phyloP scores from a whole-genome alignment of 306 rosid species.

The Lagenaria siceraria region DNA sequence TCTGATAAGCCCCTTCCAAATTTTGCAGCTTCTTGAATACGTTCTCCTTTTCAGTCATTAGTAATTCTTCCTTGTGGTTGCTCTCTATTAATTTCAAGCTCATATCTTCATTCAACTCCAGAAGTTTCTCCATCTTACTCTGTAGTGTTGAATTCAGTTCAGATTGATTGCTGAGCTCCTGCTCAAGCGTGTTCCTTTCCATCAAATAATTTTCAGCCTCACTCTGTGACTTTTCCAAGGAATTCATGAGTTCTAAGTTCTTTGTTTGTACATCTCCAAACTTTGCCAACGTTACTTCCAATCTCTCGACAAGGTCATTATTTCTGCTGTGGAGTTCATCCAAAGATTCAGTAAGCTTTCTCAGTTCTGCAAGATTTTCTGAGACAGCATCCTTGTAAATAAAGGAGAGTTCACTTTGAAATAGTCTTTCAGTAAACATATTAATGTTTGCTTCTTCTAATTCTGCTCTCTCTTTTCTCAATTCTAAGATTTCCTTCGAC shows the following conservation, averaged over 20 bases:
- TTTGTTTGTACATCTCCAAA: slow-evolving; percentile 33
- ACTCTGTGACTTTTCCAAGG: slow-evolving; percentile 30
- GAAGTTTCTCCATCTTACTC: slow-evolving; percentile 10
- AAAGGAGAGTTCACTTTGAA: slow-evolving; percentile 49
- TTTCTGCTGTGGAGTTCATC: slow-evolving; percentile 25
- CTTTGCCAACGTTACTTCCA: slow-evolving; percentile 27
- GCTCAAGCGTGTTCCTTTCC: slow-evolving; percentile 36
- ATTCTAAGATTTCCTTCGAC: slow-evolving; percentile 26
- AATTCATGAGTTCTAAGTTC: slow-evolving; percentile 40
- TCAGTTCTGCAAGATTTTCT: slow-evolving; percentile 34
- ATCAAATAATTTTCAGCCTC: slow-evolving; percentile 28
- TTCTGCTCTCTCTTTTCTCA: slow-evolving; percentile 13
- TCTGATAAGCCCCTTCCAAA: slow-evolving; percentile 33
- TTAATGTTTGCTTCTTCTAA: slow-evolving; percentile 36
- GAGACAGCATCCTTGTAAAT: slow-evolving; percentile 37
- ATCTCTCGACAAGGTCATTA: slow-evolving; percentile 46
- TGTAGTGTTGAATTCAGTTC: slow-evolving; percentile 12
- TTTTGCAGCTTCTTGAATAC: slow-evolving; percentile 32
- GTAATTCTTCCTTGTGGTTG: slow-evolving; percentile 35
- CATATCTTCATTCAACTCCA: slow-evolving; percentile 46
- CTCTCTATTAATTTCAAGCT: slow-evolving; percentile 44
- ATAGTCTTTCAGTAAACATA: slow-evolving; percentile 38
- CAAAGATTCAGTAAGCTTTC: slow-evolving; percentile 31
- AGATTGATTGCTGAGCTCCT: slow-evolving; percentile 33
- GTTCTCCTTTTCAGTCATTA: slow-evolving; percentile 28